These are phyloP conservation scores for Aspergillus neotritici DNA, from an alignment of 2,329 filamentous ascomycete species.

Conservation along the genomic window DNA sequence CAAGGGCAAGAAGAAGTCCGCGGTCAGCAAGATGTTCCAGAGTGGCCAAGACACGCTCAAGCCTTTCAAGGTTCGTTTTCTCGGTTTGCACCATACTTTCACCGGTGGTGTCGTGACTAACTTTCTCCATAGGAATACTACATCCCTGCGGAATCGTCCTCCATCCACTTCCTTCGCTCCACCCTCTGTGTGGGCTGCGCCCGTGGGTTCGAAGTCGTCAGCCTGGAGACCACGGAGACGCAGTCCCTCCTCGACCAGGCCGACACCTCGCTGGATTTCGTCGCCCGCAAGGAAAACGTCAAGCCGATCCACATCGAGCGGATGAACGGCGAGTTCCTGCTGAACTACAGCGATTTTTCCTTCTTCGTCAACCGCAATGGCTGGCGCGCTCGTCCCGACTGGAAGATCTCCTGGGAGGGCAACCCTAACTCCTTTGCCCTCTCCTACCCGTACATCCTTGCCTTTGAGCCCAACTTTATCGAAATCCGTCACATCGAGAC, in stretches of 20 bases:
- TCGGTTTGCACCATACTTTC: neutral
- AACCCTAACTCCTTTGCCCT: constrained; percentile 87
- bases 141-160: constrained; percentile 96
- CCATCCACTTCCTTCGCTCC: constrained; percentile 93
- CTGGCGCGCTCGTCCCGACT: constrained; percentile 92
- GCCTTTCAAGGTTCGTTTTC: constrained; percentile 66
- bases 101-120: constrained; percentile 6
- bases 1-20: constrained; percentile 92
- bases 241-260: constrained; percentile 95
- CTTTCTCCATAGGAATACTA: constrained; percentile 70
- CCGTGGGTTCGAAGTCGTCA: constrained; percentile 94
- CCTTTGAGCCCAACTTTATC: constrained; percentile 96
- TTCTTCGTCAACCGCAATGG: constrained; percentile 99
- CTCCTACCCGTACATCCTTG: constrained; percentile 93
- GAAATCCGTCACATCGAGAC: constrained; percentile 95
- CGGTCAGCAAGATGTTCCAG: constrained; percentile 92
- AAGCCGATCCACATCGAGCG: constrained; percentile 96
- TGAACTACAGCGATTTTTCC: constrained; percentile 97
- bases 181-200: constrained; percentile 96
- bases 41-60: constrained; percentile 90
- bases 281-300: constrained; percentile 85
- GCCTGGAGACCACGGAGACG: constrained; percentile 92
- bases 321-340: constrained; percentile 90
- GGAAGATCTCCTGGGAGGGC: constrained; percentile 97
- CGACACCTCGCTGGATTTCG: constrained; percentile 95